phyloP scores from a whole-genome alignment of 2,329 filamentous ascomycete species.

The Colletotrichum sidae region DNA sequence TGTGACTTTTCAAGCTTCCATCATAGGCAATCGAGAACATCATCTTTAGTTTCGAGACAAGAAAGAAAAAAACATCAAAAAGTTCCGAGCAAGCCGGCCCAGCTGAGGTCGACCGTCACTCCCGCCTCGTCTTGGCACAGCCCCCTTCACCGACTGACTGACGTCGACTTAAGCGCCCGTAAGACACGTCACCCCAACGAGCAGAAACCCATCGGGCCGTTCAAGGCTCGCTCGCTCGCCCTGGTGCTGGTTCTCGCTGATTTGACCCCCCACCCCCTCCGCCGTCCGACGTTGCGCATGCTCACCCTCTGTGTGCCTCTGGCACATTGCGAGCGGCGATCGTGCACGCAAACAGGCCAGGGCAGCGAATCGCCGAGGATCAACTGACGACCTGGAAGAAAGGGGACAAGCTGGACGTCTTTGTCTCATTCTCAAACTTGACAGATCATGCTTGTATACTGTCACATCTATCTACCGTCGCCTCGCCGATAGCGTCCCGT shows the following conservation, averaged over 20 bases:
- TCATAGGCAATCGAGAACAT: too few species aligned
- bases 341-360: background rate
- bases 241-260: conserved; percentile 27
- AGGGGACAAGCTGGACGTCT: background rate
- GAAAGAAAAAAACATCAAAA: background rate
- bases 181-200: conserved; percentile 14
- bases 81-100: background rate
- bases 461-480: background rate
- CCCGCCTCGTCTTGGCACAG: background rate
- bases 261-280: background rate
- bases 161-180: conserved; percentile 37
- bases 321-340: background rate
- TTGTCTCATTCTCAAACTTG: conserved; percentile 20
- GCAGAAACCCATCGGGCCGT: conserved; percentile 29
- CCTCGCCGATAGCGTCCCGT: background rate
- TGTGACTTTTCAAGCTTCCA: background rate
- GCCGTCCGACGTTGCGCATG: conserved; percentile 27
- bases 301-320: conserved; percentile 18
- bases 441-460: conserved; percentile 6
- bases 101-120: background rate
- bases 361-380: background rate
- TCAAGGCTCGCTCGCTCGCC: conserved; percentile 27
- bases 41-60: background rate
- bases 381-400: background rate
- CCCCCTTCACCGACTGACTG: conserved; percentile 23